These are phyloP conservation scores for Hibiscus mutabilis DNA, from an alignment of 345 rosid species.

Conservation along the genomic window DNA sequence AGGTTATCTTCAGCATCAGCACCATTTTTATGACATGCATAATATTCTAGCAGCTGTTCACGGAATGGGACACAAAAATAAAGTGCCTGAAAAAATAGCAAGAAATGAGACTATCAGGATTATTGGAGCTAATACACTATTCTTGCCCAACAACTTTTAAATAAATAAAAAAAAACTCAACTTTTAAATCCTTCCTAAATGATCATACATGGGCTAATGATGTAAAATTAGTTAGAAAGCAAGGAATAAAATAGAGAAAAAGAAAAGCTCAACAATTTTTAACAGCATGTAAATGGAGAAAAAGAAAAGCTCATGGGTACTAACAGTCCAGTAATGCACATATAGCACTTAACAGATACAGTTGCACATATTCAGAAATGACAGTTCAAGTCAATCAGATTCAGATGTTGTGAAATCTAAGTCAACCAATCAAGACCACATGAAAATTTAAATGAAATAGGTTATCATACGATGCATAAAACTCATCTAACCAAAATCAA, in stretches of 20 bases:
- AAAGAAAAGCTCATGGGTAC: background rate
- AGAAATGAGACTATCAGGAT: background rate
- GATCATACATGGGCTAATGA: background rate
- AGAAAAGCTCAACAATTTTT: background rate
- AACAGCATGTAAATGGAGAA: background rate
- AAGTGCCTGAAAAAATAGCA: slow-evolving; percentile 58
- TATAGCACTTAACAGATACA: background rate
- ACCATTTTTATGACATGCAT: slow-evolving; percentile 54
- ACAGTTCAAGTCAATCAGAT: background rate
- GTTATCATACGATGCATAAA: background rate
- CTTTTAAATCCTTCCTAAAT: background rate
- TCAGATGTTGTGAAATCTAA: background rate
- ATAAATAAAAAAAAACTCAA: background rate
- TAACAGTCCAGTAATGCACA: background rate
- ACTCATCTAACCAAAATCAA: slow-evolving; percentile 2
- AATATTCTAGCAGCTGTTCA: slow-evolving; percentile 94
- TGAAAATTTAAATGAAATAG: background rate
- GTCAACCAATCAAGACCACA: background rate
- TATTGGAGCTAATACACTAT: background rate
- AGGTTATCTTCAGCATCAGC: slow-evolving; percentile 94
- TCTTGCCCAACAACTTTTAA: background rate
- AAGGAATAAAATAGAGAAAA: background rate
- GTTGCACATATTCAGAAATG: background rate
- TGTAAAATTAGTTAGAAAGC: background rate
- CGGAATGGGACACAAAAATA: slow-evolving; percentile 98